Percentiles rank a stretch among this genome's conserved stretches.
phyloP scores from a whole-genome alignment of 495 filamentous ascomycete species.

The Cercophora samala region DNA sequence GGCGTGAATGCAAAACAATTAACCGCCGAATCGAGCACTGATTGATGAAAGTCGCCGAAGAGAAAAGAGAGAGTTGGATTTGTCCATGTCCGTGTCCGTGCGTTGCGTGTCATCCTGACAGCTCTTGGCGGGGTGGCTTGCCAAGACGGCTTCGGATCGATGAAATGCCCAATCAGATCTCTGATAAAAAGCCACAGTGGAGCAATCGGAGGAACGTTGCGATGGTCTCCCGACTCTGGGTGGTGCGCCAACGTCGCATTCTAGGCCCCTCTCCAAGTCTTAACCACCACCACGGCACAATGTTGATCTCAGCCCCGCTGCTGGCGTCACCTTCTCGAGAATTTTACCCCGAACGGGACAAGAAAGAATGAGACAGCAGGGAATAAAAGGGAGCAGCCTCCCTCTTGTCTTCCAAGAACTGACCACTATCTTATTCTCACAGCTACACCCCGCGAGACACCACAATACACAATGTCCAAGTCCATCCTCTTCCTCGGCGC shows the following conservation, averaged over 20 bases:
- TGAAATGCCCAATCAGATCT: conserved; percentile 1
- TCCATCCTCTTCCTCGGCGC: conserved; percentile 57
- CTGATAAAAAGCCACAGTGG: conserved; percentile 17
- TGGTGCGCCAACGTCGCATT: conserved; percentile 1
- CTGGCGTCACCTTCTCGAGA: neutral
- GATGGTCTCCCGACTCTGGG: neutral
- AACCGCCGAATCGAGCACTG: neutral
- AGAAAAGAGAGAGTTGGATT: neutral
- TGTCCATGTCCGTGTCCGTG: neutral
- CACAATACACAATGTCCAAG: conserved; percentile 24
- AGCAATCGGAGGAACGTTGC: conserved; percentile 16
- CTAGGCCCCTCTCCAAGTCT: neutral
- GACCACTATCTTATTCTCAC: no score
- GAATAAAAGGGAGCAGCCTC: conserved; percentile 9
- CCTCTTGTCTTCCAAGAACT: neutral
- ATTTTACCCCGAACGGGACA: neutral
- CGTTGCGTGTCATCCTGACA: neutral
- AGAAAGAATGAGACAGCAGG: neutral
- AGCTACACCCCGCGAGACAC: no score
- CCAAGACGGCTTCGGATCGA: conserved; percentile 15
- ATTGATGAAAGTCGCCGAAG: neutral
- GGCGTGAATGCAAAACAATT: neutral
- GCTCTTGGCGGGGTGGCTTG: conserved; percentile 4
- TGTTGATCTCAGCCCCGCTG: neutral
- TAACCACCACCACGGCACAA: neutral